phyloP scores from a whole-genome alignment of 169 alveolate species.

The Babesia ovata region DNA sequence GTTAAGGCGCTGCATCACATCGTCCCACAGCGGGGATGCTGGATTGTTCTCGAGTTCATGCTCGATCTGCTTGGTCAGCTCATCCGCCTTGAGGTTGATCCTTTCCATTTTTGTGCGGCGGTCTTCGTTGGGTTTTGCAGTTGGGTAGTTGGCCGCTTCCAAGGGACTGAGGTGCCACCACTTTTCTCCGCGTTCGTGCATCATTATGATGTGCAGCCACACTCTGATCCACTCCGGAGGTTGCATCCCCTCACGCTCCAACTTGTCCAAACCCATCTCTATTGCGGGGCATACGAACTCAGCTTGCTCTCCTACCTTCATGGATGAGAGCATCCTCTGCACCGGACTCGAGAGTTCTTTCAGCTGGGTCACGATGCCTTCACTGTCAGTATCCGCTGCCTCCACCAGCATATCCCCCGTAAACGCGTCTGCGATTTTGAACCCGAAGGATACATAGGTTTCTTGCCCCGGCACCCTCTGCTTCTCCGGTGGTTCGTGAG shows the following conservation, averaged over 20 bases:
- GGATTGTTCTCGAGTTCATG: slow-evolving; percentile 59
- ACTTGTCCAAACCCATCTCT: slow-evolving; percentile 21
- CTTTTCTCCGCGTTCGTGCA: slow-evolving; percentile 45
- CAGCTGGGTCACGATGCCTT: slow-evolving; percentile 37
- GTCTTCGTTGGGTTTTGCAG: neutral
- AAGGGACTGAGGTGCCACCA: slow-evolving; percentile 71
- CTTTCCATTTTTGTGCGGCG: slow-evolving; percentile 25
- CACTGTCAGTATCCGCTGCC: slow-evolving; percentile 34
- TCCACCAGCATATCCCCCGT: slow-evolving; percentile 25
- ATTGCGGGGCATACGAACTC: slow-evolving; percentile 50
- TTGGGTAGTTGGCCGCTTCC: slow-evolving; percentile 49
- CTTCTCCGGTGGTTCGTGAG: slow-evolving; percentile 5
- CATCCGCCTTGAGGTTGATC: slow-evolving; percentile 45
- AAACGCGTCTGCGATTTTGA: slow-evolving; percentile 48
- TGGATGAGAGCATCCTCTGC: slow-evolving; percentile 34
- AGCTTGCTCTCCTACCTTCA: slow-evolving; percentile 65
- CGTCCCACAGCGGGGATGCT: slow-evolving; percentile 64
- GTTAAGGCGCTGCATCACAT: slow-evolving; percentile 45
- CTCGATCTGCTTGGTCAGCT: slow-evolving; percentile 53
- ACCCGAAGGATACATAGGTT: slow-evolving; percentile 40
- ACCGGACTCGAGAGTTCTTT: slow-evolving; percentile 13
- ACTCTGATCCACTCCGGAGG: slow-evolving; percentile 50
- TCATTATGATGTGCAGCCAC: slow-evolving; percentile 42
- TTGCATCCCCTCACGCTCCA: slow-evolving; percentile 17
- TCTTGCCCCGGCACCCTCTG: slow-evolving; percentile 29